Evolutionary conservation across 2,329 filamentous ascomycete species (phyloP).

Genomic region (Emmonsiellopsis sp.): DNA sequence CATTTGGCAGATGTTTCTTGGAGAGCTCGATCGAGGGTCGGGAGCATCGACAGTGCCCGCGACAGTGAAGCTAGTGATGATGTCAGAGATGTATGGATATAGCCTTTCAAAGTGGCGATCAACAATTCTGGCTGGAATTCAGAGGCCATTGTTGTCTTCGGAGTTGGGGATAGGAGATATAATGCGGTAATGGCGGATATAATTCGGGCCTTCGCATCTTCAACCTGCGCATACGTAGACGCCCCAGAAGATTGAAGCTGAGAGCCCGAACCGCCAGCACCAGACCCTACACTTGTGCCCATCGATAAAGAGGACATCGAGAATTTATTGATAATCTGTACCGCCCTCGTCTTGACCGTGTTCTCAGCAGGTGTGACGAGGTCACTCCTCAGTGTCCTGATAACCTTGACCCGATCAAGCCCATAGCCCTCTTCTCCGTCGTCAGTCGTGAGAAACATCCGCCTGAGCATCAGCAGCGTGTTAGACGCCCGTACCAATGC

Average conservation of each 20-base stretch:
- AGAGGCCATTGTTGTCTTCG: conserved; percentile 37
- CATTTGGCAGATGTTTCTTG: conserved; percentile 74
- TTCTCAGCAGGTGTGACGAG: conserved; percentile 64
- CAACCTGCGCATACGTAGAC: conserved; percentile 49
- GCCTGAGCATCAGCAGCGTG: conserved; percentile 65
- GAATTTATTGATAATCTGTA: conserved; percentile 76
- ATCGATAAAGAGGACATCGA: conserved; percentile 52
- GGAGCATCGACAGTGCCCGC: conserved; percentile 67
- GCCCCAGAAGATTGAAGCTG: conserved; percentile 23
- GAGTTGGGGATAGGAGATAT: conserved; percentile 68
- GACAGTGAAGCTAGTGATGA: conserved; percentile 66
- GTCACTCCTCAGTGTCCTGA: conserved; percentile 60
- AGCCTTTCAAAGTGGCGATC: conserved; percentile 66
- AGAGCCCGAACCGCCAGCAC: conserved; percentile 7
- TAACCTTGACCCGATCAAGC: conserved; percentile 62
- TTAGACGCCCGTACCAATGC: conserved; percentile 74
- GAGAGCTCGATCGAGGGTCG: conserved; percentile 71
- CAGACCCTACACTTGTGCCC: conserved; percentile 7
- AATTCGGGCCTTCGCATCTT: conserved; percentile 66
- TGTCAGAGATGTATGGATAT: conserved; percentile 71
- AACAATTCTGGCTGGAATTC: conserved; percentile 60
- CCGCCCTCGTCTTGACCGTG: conserved; percentile 60
- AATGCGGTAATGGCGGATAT: conserved; percentile 66
- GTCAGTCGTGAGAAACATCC: conserved; percentile 58
- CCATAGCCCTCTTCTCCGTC: conserved; percentile 67